phyloP scores from a whole-genome alignment of 306 rosid genomes.

The Vigna radiata region DNA sequence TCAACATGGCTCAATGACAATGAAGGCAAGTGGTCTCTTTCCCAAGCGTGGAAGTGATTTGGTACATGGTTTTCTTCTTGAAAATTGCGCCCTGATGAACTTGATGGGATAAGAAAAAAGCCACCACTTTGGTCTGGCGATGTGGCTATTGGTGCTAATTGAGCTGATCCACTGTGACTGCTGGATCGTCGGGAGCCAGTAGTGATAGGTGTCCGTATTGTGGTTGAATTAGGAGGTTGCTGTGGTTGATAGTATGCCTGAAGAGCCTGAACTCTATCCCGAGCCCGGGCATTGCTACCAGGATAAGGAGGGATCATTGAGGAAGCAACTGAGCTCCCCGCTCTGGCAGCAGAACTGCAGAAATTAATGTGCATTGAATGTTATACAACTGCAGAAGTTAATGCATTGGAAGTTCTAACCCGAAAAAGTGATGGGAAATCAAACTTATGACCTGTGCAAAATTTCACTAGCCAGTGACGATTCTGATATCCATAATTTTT shows the following conservation, averaged over 20 bases:
- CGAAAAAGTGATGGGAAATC: conserved; percentile 28
- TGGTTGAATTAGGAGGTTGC: conserved; percentile 70
- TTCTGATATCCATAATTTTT: conserved; percentile 14
- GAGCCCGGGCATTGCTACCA: conserved; percentile 94
- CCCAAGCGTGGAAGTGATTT: conserved; percentile 74
- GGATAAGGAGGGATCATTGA: conserved; percentile 97
- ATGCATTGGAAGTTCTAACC: conserved; percentile 22
- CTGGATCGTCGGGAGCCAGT: conserved; percentile 72
- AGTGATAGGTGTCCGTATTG: conserved; percentile 66
- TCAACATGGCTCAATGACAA: conserved; percentile 66
- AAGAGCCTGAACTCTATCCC: conserved; percentile 94
- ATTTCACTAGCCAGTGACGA: conserved; percentile 6
- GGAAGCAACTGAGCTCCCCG: conserved; percentile 82
- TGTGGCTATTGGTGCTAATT: conserved; percentile 67
- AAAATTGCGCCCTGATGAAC: conserved; percentile 75
- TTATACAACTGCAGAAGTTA: no score
- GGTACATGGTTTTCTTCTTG: conserved; percentile 75
- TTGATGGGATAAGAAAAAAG: conserved; percentile 77
- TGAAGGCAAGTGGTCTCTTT: conserved; percentile 77
- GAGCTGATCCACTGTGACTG: conserved; percentile 77
- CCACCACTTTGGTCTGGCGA: conserved; percentile 81
- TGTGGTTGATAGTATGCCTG: conserved; percentile 95
- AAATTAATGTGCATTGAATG: conserved; percentile 22
- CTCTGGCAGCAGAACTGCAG: conserved; percentile 84
- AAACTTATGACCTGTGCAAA: conserved; percentile 23